phyloP scores from a whole-genome alignment of 2,329 filamentous ascomycete species.

The Cytospora paraplurivora region DNA sequence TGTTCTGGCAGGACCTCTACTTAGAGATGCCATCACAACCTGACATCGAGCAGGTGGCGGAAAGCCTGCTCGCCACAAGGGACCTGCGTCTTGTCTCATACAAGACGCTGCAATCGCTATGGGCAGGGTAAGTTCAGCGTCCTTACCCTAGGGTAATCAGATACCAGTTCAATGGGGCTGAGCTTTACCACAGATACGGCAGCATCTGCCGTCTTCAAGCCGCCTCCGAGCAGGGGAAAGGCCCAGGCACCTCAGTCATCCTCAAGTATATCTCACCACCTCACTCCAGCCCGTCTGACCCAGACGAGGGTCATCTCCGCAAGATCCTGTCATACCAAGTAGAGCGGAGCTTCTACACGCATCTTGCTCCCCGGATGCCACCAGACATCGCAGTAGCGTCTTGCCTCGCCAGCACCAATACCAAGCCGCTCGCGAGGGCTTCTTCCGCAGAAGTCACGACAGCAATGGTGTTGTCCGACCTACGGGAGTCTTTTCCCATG shows the following conservation, averaged over 20 bases:
- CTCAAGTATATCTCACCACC: slow-evolving; percentile 64
- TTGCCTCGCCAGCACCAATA: slow-evolving; percentile 49
- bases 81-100: slow-evolving; percentile 39
- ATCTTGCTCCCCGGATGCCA: slow-evolving; percentile 53
- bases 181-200: not conserved
- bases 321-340: slow-evolving; percentile 69
- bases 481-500: slow-evolving; percentile 55
- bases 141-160: no score
- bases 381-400: slow-evolving; percentile 50
- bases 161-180: not conserved
- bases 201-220: not conserved
- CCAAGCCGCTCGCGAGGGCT: slow-evolving; percentile 8
- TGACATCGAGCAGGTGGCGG: slow-evolving; percentile 19
- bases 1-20: not conserved
- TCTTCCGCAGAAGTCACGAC: slow-evolving; percentile 43
- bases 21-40: slow-evolving; percentile 10
- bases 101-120: slow-evolving; percentile 46
- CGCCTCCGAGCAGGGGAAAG: not conserved
- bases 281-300: slow-evolving; percentile 30
- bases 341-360: slow-evolving; percentile 66
- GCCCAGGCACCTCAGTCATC: slow-evolving; percentile 46
- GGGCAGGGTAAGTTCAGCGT: slow-evolving; percentile 52
- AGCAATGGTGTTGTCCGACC: slow-evolving; percentile 60
- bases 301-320: slow-evolving; percentile 63
- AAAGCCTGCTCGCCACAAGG: slow-evolving; percentile 10